phyloP scores from a whole-genome alignment of 257 asterid species.

The Jaltomata sinuosa region DNA sequence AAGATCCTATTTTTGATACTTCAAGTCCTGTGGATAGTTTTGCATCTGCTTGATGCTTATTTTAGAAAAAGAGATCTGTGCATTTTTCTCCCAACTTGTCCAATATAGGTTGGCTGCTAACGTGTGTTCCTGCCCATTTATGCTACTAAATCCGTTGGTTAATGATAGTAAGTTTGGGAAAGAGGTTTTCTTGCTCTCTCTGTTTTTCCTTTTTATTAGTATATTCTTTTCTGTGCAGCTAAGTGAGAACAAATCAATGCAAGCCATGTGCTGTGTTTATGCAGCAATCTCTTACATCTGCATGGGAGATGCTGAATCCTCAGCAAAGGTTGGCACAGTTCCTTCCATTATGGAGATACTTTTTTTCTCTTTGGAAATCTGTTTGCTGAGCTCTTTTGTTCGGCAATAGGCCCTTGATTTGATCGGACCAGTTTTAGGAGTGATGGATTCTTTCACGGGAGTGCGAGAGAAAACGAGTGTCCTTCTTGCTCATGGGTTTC shows the following conservation, averaged over 20 bases:
- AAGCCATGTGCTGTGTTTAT: constrained; percentile 80
- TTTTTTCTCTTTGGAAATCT: not conserved
- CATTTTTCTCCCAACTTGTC: not conserved
- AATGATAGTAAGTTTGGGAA: not conserved
- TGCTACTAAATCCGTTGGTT: not conserved
- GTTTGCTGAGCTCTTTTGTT: not conserved
- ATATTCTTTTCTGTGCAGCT: constrained; percentile 25
- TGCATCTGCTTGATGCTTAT: not conserved
- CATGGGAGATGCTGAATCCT: constrained; percentile 92
- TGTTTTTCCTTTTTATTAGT: not conserved
- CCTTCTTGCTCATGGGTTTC: constrained; percentile 74
- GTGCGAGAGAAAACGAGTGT: constrained; percentile 80
- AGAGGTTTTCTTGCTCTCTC: not conserved
- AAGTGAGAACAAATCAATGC: constrained; percentile 77
- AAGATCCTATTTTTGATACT: not conserved
- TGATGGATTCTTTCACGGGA: constrained; percentile 80
- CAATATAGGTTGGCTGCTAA: not conserved
- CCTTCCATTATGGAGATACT: not conserved
- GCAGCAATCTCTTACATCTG: constrained; percentile 89
- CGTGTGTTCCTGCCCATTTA: not conserved
- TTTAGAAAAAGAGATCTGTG: not conserved
- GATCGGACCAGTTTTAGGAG: constrained; percentile 73
- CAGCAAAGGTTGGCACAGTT: constrained; percentile 52
- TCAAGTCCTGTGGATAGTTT: not conserved
- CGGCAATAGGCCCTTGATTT: constrained; percentile 71